Conservation (phyloP, 495 filamentous ascomycete species). For the Aspergillus affinis region DNA sequence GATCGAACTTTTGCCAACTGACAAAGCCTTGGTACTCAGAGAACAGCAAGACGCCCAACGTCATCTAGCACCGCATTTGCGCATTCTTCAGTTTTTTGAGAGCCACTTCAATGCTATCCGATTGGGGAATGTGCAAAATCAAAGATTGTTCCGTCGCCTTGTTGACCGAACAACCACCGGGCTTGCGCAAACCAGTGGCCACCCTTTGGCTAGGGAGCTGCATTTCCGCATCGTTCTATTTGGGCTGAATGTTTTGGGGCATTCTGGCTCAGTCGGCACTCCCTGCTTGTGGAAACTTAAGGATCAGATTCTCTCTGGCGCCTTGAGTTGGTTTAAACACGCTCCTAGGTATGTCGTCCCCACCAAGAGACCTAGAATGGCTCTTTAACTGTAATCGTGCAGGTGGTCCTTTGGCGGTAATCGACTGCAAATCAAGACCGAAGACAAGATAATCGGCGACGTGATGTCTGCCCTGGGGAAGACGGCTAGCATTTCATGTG, state of each 20-base stretch:
- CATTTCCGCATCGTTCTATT: conserved; percentile 86
- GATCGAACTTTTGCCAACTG: conserved; percentile 89
- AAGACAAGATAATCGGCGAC: conserved; percentile 78
- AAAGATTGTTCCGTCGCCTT: conserved; percentile 76
- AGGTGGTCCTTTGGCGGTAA: conserved; percentile 96
- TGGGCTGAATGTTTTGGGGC: conserved; percentile 69
- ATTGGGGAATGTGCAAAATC: conserved; percentile 73
- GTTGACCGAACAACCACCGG: conserved; percentile 72
- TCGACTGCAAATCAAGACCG: conserved; percentile 86
- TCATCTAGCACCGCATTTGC: conserved; percentile 79
- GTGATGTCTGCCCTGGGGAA: conserved; percentile 61
- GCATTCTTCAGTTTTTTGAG: conserved; percentile 81
- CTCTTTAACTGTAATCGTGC: conserved; percentile 20
- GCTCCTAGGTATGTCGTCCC: conserved; percentile 56
- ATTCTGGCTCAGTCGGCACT: conserved; percentile 61
- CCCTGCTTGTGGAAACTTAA: conserved; percentile 73
- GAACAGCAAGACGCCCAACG: conserved; percentile 76
- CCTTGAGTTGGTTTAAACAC: conserved; percentile 81
- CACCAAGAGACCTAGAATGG: background rate
- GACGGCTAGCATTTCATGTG: conserved; percentile 55
- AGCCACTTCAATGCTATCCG: conserved; percentile 93
- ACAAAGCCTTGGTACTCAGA: conserved; percentile 70
- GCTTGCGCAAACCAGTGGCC: conserved; percentile 65
- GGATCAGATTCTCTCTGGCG: conserved; percentile 81
- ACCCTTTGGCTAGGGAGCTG: conserved; percentile 87